phyloP scores from a whole-genome alignment of 805 yeast genomes.

The Blastobotrys americana region DNA sequence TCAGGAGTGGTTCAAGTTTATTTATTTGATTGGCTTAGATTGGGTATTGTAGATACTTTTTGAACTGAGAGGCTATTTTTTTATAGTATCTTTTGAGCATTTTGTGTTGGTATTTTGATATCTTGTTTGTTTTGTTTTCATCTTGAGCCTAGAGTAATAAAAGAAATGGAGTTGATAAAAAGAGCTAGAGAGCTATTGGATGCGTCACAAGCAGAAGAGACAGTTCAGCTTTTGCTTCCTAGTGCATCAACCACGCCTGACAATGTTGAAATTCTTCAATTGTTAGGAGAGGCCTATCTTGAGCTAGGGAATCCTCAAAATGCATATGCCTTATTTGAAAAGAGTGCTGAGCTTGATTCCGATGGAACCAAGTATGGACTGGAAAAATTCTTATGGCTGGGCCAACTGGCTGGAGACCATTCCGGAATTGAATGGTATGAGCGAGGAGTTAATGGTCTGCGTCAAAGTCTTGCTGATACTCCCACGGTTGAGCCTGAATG shows the following conservation, averaged over 20 bases:
- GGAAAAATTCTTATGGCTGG: slow-evolving; percentile 82
- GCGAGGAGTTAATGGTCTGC: slow-evolving; percentile 53
- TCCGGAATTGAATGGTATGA: slow-evolving; percentile 61
- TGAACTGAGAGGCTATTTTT: too few relatives aligned
- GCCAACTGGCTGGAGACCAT: slow-evolving; percentile 80
- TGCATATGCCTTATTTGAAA: slow-evolving; percentile 57
- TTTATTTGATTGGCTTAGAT: too few relatives aligned
- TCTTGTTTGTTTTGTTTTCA: neutral
- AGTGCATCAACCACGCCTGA: slow-evolving; percentile 25
- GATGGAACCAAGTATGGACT: slow-evolving; percentile 51
- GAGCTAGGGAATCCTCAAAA: slow-evolving; percentile 74
- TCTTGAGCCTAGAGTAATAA: neutral
- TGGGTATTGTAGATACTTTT: too few relatives aligned
- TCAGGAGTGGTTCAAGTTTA: too few relatives aligned
- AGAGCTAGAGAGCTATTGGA: slow-evolving; percentile 41
- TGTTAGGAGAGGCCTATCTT: slow-evolving; percentile 66
- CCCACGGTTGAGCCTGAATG: slow-evolving; percentile 20
- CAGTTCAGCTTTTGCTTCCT: slow-evolving; percentile 41
- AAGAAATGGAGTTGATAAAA: neutral
- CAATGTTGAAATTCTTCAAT: slow-evolving; percentile 23
- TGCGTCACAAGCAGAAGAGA: slow-evolving; percentile 46
- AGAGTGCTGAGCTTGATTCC: slow-evolving; percentile 64
- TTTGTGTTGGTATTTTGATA: neutral
- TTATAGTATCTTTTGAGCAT: neutral
- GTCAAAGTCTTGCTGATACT: slow-evolving; percentile 31